phyloP scores from a whole-genome alignment of 345 rosid species.

The Lepidium aucheri region DNA sequence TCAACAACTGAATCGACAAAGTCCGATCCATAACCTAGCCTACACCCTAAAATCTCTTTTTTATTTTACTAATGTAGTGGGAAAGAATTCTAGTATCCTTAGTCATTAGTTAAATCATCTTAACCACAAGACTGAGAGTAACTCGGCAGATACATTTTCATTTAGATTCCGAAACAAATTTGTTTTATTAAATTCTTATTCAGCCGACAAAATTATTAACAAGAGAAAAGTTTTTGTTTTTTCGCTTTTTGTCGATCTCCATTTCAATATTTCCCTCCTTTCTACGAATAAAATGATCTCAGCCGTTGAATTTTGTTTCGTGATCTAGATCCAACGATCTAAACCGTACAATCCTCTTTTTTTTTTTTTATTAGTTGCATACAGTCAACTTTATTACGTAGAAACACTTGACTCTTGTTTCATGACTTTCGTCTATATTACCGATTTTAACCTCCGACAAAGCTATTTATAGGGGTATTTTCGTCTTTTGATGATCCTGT shows the following conservation, averaged over 20 bases:
- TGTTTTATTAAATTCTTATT: background rate
- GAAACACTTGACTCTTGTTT: constrained; percentile 27
- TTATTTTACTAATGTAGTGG: no score
- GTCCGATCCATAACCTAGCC: no score
- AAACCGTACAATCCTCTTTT: constrained; percentile 43
- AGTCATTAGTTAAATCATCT: no score
- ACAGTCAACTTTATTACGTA: constrained; percentile 14
- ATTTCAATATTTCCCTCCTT: background rate
- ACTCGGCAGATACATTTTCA: no score
- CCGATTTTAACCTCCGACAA: constrained; percentile 12
- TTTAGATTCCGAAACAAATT: no score
- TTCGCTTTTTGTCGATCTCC: background rate
- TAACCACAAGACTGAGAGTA: no score
- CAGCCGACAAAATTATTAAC: constrained; percentile 21
- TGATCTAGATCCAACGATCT: constrained; percentile 62
- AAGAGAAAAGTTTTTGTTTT: background rate
- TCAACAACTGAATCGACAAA: no score
- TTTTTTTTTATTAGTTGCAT: background rate
- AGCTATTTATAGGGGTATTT: background rate
- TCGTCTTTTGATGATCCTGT: background rate
- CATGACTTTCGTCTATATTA: background rate
- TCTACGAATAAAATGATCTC: constrained; percentile 7
- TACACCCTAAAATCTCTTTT: no score
- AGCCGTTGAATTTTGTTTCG: constrained; percentile 30
- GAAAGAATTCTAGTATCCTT: no score